Evolutionary conservation across 495 filamentous ascomycete genomes (phyloP).

Genomic region (Penicillium subrubescens): DNA sequence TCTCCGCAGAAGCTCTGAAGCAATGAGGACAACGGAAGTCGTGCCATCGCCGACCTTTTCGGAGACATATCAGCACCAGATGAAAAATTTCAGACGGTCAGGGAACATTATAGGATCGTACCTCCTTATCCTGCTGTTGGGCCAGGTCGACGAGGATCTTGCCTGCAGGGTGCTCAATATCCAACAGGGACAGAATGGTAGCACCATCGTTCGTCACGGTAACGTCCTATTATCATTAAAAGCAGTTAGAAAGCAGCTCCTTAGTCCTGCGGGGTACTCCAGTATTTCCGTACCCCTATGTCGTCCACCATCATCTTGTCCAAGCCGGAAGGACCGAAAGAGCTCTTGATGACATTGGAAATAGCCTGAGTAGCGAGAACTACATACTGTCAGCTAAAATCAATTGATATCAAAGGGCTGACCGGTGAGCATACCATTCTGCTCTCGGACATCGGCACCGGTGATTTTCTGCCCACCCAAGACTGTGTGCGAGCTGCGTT

Average conservation of each 20-base stretch:
- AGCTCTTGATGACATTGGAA: conserved; percentile 98
- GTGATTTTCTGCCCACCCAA: conserved; percentile 93
- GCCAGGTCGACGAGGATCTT: conserved; percentile 98
- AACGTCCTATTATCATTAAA: conserved; percentile 67
- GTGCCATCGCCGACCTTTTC: conserved; percentile 88
- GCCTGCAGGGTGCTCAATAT: conserved; percentile 96
- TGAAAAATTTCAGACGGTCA: background rate
- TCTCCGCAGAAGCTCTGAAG: conserved; percentile 89
- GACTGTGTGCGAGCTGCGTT: conserved; percentile 57
- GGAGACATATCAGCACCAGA: conserved; percentile 20
- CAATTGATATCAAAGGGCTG: conserved; percentile 8
- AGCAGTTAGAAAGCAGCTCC: conserved; percentile 28
- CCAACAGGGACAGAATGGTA: conserved; percentile 90
- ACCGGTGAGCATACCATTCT: conserved; percentile 69
- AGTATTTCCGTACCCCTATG: conserved; percentile 71
- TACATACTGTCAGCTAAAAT: conserved; percentile 35
- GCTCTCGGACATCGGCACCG: conserved; percentile 91
- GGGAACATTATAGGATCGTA: conserved; percentile 28
- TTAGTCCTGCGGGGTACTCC: conserved; percentile 33
- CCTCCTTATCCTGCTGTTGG: conserved; percentile 98
- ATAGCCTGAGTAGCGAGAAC: conserved; percentile 96
- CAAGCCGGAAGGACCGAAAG: conserved; percentile 93
- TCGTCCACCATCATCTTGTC: conserved; percentile 99
- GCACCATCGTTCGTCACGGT: conserved; percentile 99
- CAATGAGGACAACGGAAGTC: conserved; percentile 96